Percentiles rank a stretch among this genome's conserved stretches.
Conservation (phyloP, 73 alveolate genomes). For the Durusdinium trenchii region DNA sequence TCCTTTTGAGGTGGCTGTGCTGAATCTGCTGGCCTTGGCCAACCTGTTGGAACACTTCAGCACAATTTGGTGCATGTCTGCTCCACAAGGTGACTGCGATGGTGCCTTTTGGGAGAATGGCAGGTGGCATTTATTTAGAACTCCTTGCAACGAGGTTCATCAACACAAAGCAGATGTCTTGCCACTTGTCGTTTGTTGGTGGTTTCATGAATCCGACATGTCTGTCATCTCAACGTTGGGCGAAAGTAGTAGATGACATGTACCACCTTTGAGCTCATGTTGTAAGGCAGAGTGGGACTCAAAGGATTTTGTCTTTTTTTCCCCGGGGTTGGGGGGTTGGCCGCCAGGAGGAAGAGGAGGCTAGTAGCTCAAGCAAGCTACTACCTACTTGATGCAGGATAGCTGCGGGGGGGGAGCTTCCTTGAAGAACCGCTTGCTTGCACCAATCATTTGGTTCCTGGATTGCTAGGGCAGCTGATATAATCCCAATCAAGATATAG, state of each 20-base stretch:
- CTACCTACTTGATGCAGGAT: not conserved
- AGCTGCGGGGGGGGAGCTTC: not conserved
- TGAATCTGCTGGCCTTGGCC: constrained; percentile 80
- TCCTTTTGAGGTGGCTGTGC: constrained; percentile 59
- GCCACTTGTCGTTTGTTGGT: constrained; percentile 27
- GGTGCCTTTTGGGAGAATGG: constrained; percentile 91
- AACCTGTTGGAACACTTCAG: constrained; percentile 60
- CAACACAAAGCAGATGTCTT: constrained; percentile 88
- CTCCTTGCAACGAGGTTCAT: constrained; percentile 54
- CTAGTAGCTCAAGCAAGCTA: too few species aligned
- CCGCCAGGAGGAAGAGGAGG: too few species aligned
- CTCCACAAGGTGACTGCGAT: constrained; percentile 76
- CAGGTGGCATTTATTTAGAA: constrained; percentile 70
- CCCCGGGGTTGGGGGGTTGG: too few species aligned
- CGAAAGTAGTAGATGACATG: too few species aligned
- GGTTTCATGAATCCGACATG: too few species aligned
- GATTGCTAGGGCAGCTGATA: not conserved
- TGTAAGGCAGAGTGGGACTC: not conserved
- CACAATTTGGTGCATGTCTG: constrained; percentile 91
- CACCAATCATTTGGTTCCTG: too few species aligned
- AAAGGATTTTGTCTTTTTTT: not conserved
- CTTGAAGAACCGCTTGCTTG: too few species aligned
- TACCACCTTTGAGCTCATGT: too few species aligned
- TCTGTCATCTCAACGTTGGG: too few species aligned
- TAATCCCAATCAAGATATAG: not conserved